phyloP scores from a whole-genome alignment of 495 filamentous ascomycete genomes.

The Annulohypoxylon stygium region DNA sequence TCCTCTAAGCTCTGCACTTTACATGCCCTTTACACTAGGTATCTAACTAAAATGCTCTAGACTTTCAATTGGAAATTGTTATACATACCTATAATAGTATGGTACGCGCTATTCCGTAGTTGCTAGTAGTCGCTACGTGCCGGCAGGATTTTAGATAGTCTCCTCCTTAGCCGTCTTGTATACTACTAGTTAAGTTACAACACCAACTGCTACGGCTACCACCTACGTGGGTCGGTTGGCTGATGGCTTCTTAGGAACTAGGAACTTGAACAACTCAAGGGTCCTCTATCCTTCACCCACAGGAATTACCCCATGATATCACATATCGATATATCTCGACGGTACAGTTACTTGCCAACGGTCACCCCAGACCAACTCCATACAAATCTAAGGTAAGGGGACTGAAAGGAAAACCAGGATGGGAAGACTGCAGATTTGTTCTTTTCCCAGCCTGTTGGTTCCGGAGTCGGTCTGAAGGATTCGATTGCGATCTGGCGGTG shows the following conservation, averaged over 20 bases:
- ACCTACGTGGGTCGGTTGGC: neutral
- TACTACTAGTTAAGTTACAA: neutral
- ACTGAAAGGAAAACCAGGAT: conserved; percentile 24
- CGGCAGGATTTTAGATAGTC: neutral
- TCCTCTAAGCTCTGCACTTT: neutral
- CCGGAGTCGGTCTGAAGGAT: conserved; percentile 46
- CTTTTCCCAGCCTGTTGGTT: conserved; percentile 41
- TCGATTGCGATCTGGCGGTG: conserved; percentile 48
- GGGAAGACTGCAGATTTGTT: conserved; percentile 21
- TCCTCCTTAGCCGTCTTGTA: neutral
- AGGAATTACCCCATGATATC: neutral
- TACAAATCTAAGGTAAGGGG: conserved; percentile 12
- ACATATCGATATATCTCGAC: neutral
- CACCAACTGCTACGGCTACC: neutral
- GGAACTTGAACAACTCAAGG: neutral
- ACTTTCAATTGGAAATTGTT: neutral
- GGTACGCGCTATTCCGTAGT: conserved; percentile 1
- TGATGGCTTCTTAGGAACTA: neutral
- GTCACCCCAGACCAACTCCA: conserved; percentile 5
- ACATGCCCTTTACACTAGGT: neutral
- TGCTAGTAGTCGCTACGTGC: neutral
- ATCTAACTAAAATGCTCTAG: neutral
- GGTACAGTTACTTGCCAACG: neutral
- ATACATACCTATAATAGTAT: conserved; percentile 5
- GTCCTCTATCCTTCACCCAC: neutral